These are phyloP conservation scores for Saxophila tyrrhenica DNA, from an alignment of 495 filamentous ascomycete genomes.

Conservation along the genomic window DNA sequence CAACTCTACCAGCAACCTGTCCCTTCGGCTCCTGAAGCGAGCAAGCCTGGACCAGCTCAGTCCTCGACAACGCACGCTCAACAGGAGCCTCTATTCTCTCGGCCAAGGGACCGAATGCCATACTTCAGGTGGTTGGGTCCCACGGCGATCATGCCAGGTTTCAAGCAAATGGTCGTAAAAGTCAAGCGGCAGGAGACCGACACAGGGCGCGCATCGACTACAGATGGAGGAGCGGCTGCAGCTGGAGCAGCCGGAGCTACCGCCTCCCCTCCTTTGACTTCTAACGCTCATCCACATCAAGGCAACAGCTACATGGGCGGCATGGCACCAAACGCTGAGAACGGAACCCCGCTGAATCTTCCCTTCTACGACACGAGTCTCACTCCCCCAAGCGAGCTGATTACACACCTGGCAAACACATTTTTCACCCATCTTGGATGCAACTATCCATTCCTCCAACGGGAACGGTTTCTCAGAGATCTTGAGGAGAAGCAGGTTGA, in stretches of 20 bases:
- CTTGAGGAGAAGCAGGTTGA: conserved; percentile 70
- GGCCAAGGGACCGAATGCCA: conserved; percentile 55
- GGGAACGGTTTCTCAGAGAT: conserved; percentile 54
- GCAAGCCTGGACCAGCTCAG: not conserved
- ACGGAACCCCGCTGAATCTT: conserved; percentile 51
- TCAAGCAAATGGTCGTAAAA: conserved; percentile 82
- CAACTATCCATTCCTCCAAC: conserved; percentile 69
- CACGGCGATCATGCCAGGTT: conserved; percentile 82
- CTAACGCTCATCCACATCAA: not conserved
- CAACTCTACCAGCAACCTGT: too few species aligned
- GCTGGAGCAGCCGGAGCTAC: not conserved
- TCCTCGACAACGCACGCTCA: not conserved
- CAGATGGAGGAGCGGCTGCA: conserved; percentile 5
- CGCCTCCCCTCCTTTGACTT: not conserved
- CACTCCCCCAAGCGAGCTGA: conserved; percentile 55
- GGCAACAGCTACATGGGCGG: not conserved
- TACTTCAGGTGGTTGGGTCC: conserved; percentile 84
- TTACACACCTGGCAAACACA: conserved; percentile 59
- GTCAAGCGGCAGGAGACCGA: conserved; percentile 42
- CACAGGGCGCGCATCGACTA: conserved; percentile 31
- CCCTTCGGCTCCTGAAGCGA: too few species aligned
- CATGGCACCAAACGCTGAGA: conserved; percentile 18
- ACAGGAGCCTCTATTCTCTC: conserved; percentile 16
- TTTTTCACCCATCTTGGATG: conserved; percentile 72
- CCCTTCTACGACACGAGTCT: conserved; percentile 69